Percentiles rank a stretch among this genome's conserved stretches.
phyloP scores from a whole-genome alignment of 1,284 basidiomycete genomes.

The Puccinia triticina region DNA sequence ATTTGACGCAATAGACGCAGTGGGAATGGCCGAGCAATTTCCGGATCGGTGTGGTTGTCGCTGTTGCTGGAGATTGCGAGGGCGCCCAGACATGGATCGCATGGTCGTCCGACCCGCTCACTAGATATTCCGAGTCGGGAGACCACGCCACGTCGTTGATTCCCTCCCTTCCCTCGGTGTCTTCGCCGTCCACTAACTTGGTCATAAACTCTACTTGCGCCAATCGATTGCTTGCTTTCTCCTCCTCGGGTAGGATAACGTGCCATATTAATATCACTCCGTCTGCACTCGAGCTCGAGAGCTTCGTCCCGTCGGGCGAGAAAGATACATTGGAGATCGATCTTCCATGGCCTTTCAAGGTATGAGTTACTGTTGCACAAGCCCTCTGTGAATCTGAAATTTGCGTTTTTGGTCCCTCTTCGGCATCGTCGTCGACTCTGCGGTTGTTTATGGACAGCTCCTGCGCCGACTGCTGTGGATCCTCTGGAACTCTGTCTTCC shows the following conservation, averaged over 20 bases:
- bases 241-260: neutral
- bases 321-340: conserved; percentile 63
- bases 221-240: neutral
- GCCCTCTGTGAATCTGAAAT: neutral
- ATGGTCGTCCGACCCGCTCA: conserved; percentile 87
- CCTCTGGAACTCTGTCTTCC: too few species aligned
- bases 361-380: conserved; percentile 49
- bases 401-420: neutral
- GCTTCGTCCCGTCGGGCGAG: conserved; percentile 62
- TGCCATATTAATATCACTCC: conserved; percentile 58
- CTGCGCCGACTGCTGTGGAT: neutral
- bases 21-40: conserved; percentile 82
- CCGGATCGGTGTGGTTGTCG: conserved; percentile 55
- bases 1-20: conserved; percentile 89
- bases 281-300: conserved; percentile 63
- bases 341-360: conserved; percentile 62
- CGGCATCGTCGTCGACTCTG: neutral
- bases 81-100: conserved; percentile 79
- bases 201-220: neutral
- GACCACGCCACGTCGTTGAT: conserved; percentile 89
- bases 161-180: conserved; percentile 62
- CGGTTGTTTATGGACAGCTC: neutral
- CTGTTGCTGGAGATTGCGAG: conserved; percentile 65
- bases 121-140: conserved; percentile 74
- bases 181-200: conserved; percentile 6